Conservation (phyloP, 345 rosid species). For the Euclidium syriacum region DNA sequence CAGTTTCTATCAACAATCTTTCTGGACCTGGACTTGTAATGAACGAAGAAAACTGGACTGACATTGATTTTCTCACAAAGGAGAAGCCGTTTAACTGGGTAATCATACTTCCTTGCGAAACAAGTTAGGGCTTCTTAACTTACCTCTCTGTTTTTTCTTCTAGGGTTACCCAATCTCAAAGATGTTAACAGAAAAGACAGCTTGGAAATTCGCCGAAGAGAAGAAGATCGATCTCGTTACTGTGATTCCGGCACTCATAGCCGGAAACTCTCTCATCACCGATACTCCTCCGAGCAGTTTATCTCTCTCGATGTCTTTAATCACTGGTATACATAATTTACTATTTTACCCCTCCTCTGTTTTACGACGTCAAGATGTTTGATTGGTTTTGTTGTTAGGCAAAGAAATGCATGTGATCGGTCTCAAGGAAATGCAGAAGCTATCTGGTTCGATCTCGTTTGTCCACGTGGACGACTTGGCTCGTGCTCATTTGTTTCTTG, state of each 20-base stretch:
- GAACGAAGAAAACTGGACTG: conserved; percentile 73
- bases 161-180: conserved; percentile 82
- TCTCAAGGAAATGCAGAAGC: conserved; percentile 79
- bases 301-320: conserved; percentile 46
- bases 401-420: conserved; percentile 48
- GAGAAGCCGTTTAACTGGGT: conserved; percentile 90
- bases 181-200: conserved; percentile 69
- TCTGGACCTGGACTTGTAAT: conserved; percentile 56
- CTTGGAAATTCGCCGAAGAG: conserved; percentile 62
- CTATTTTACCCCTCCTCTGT: neutral
- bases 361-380: neutral
- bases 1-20: conserved; percentile 58
- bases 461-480: conserved; percentile 77
- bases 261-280: conserved; percentile 54
- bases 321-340: conserved; percentile 46
- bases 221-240: conserved; percentile 68
- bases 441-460: conserved; percentile 77
- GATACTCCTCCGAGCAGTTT: conserved; percentile 63
- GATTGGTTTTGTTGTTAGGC: conserved; percentile 42
- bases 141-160: conserved; percentile 14
- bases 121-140: conserved; percentile 1
- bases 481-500: conserved; percentile 74
- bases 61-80: conserved; percentile 54
- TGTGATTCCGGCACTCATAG: conserved; percentile 61
- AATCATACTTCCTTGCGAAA: conserved; percentile 13